Evolutionary conservation across 495 filamentous ascomycete species (phyloP), one percentile per base, ranked within the genome.

Genomic region (Hypoxylon lenormandii): DNA sequence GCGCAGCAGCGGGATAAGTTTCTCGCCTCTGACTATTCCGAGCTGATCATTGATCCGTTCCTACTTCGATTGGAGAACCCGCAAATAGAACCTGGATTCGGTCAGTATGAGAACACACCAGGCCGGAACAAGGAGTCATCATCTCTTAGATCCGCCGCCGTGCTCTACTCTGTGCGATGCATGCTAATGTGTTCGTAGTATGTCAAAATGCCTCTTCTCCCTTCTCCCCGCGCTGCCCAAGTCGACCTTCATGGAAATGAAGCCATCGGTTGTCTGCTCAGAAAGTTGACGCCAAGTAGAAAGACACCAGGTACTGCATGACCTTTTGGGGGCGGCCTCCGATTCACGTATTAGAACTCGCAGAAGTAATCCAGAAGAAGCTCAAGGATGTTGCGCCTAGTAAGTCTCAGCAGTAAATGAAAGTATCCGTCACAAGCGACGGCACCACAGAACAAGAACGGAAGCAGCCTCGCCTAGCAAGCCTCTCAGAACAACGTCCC

Each of bases 301-400:
- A 75, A 67, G 94, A 97, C 70, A 84, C 86, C 13, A 84, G 94
- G 38, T 80, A 97, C 69, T 96, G 93, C 72, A 81, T 97, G 11
- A 90, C 90, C 0, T 90, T 97, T 74, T 97, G 92, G 91, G 92
- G 91, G 21, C 85, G 94, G 5, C 94, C 94, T 12, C 90, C 94
- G 11, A 75, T 84, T 48, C 84, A 88, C 65, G 83, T 97, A 1
- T 76, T 86, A 22, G 78, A 85, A 11, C 76, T 98, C 50, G 85
- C 94, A 4, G 72, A 76, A 4, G 81, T 83, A n/a, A 79, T 97
- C 26, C 94, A 97, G 76, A 64, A 81, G 40, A 83, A 86, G 55
- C 80, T 97, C 52, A 75, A 75, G 18, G 70, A 80, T n/a, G 78
- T 86, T 48, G 87, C 87, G 8, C 89, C 91, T 56, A 85, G 92